A percentile compares a stretch with the other conserved stretches of the same genome.
phyloP scores from a whole-genome alignment of 257 asterid genomes.

The Scutellaria barbata region DNA sequence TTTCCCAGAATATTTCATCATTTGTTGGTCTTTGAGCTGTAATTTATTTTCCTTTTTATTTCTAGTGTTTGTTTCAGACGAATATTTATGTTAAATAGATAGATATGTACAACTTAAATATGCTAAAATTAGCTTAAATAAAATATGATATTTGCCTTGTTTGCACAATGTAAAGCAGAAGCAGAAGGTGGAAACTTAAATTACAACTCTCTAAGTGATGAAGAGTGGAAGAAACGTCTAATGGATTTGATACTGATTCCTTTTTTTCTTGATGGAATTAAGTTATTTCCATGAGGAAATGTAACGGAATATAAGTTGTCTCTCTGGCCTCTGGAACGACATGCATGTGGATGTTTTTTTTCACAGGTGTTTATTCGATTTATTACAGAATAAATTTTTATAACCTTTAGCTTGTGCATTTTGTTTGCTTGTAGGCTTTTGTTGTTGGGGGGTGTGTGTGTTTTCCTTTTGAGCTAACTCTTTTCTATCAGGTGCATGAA shows the following conservation, averaged over 20 bases:
- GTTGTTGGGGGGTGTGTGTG: background rate
- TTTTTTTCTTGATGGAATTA: background rate
- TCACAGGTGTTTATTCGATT: background rate
- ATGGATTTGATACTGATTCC: constrained; percentile 2
- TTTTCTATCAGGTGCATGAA: constrained; percentile 70
- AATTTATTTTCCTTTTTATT: no score
- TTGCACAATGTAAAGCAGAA: no score
- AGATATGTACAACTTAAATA: no score
- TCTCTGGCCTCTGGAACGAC: background rate
- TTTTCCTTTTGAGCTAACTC: constrained; percentile 19
- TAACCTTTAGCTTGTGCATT: constrained; percentile 10
- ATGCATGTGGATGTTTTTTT: constrained; percentile 9
- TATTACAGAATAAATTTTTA: constrained; percentile 2
- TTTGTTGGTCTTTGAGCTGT: background rate
- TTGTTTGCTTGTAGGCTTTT: constrained; percentile 16
- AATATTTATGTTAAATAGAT: no score
- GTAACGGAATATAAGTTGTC: constrained; percentile 10
- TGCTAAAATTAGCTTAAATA: no score
- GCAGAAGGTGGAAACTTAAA: no score
- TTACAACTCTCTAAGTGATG: no score
- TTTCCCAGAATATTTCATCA: background rate
- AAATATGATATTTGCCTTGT: no score
- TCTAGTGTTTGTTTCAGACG: no score
- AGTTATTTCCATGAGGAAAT: constrained; percentile 12
- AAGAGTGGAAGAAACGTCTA: no score